Evolutionary conservation across 2,329 filamentous ascomycete species (phyloP), one percentile per base, ranked within the genome.

Genomic region (Colletotrichum scovillei): DNA sequence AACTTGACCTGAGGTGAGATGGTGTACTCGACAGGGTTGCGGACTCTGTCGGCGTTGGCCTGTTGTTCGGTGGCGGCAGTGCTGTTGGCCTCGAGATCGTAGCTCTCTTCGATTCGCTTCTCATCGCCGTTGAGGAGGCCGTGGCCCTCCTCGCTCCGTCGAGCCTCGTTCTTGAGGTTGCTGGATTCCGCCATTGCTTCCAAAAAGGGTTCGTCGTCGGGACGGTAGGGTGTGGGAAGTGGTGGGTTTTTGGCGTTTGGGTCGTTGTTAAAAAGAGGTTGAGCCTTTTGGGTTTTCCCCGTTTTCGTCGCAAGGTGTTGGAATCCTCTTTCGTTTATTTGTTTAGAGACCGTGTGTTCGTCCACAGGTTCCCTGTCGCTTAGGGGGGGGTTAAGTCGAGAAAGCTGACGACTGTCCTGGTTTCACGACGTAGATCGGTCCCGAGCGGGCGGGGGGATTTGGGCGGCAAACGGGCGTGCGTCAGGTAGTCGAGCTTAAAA

Each of bases 1-100:
- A 87, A 86, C 79, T 88, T 88, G 79, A 85, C 82, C 42, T 82
- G 81, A 72, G 81, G 83, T 59, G 84, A 80, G 53, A 85, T 83
- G 7, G 82, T 82, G 78, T 87, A 86, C 79, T 87, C 85, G 74
- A 76, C 73, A 46, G 74, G 73, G 56, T 75, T 73, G 53, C 52
- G 28, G 60, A 60, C 64, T 26, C 60, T 72, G 30, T 74, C 72
- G 42, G 69, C 52, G 32, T 69, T 26, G 57, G 63, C 55, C 22
- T 64, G 68, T 42, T 70, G 65, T 59, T 63, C 70, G 55, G 67
- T 65, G n/a, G 67, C 57, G 22, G 62, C 30, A 69, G 63, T 59
- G 30, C 56, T 59, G 63, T 64, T 65, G 58, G 74, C 74, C 67
- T 76, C 74, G 55, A 76, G 69, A 67, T 75, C 73, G 49, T 73